Evolutionary conservation across 805 yeast genomes (phyloP), one percentile per base, ranked within the genome.

Genomic region (Candida ovalis): DNA sequence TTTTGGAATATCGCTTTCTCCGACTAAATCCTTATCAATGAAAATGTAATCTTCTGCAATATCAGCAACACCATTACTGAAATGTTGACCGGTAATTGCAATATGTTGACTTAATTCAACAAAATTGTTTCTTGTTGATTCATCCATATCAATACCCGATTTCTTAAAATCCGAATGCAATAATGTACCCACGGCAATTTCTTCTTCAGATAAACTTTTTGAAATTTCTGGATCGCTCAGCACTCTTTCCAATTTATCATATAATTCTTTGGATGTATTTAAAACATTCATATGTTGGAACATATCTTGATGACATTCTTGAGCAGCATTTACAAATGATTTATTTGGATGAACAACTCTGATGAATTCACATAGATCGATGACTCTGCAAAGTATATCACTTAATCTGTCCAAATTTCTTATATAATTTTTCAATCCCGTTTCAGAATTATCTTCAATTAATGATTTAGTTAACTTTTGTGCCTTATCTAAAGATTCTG

Each of bases 261-360:
- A 88, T 25, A 94, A 72, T 33, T 78, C 84, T 15, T 82, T 86
- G 46, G 88, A 84, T 2, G 98, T 91, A 65, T 94, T 94, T 40
- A 94, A 72, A 45, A 85, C 77, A 66, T 90, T 94, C 99, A 94
- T 94, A 66, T 84, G 91, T 60, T 90, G 96, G 66, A 85, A 92
- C 86, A 92, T 80, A 53, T 81, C 73, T 57, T 88, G 95, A 62
- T 92, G 97, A 33, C 94, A 86, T 40, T 78, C 75, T 60, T 92
- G 96, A 1, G 99, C 96, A 1, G 90, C 91, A 36, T 74, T 74
- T 10, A 86, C 75, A 75, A 88, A 89, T 17, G 71, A 66, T 43
- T 71, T 71, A 53, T 83, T 78, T 1, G 98, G 97, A 62, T 92
- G 98, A 1, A 85, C 82, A 22, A 89, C 90, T 42, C 98, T 72